Evolutionary conservation across 495 filamentous ascomycete genomes (phyloP).

Genomic region (Neurospora sp.): DNA sequence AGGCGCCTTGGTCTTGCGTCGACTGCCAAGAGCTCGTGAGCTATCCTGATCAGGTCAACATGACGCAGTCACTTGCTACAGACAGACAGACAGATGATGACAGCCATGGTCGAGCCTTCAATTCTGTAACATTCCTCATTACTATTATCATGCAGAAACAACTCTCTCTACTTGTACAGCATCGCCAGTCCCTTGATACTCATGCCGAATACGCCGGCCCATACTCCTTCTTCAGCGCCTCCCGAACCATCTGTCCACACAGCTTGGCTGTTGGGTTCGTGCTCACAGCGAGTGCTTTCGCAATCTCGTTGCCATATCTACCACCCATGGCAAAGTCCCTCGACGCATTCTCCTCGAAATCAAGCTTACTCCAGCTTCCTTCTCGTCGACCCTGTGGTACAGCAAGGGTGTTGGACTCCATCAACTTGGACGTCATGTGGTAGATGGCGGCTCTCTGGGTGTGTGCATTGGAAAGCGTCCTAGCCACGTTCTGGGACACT

Average conservation of each 20-base stretch:
- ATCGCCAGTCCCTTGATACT: neutral
- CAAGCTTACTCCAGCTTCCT: constrained; percentile 34
- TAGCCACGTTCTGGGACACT: constrained; percentile 50
- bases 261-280: constrained; percentile 84
- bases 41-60: neutral
- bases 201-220: constrained; percentile 26
- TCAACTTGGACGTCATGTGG: constrained; percentile 48
- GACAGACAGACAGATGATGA: neutral
- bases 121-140: neutral
- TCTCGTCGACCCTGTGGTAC: constrained; percentile 25
- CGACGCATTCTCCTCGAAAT: constrained; percentile 64
- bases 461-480: constrained; percentile 57
- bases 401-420: constrained; percentile 10
- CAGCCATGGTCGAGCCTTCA: neutral
- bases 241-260: constrained; percentile 77
- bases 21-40: constrained; percentile 11
- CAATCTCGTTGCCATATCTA: constrained; percentile 68
- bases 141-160: neutral
- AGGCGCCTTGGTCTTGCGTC: constrained; percentile 17
- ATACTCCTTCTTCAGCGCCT: constrained; percentile 73
- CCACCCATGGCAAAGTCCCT: constrained; percentile 67
- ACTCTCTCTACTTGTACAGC: neutral
- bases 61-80: neutral
- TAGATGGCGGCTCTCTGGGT: constrained; percentile 70
- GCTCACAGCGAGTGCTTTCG: constrained; percentile 62